phyloP scores from a whole-genome alignment of 352 stramenopile genomes.

The Phytophthora chlamydospora region DNA sequence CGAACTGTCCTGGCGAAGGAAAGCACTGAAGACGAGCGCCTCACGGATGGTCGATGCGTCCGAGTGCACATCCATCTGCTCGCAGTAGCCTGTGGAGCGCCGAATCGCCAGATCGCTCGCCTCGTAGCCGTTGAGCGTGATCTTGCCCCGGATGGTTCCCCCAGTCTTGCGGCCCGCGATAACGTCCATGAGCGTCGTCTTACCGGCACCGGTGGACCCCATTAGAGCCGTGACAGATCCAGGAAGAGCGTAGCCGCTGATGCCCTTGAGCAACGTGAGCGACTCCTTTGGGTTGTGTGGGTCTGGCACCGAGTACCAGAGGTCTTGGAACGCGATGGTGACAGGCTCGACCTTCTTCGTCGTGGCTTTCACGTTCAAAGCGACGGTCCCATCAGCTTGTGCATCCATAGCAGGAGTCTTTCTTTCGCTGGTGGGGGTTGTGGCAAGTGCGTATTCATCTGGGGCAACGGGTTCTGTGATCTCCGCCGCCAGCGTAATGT shows the following conservation, averaged over 20 bases:
- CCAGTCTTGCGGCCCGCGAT: constrained; percentile 90
- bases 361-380: constrained; percentile 2
- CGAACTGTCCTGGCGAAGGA: constrained; percentile 51
- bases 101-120: constrained; percentile 40
- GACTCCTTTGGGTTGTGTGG: constrained; percentile 45
- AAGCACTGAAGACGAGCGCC: constrained; percentile 86
- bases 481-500: constrained; percentile 8
- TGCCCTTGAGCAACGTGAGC: constrained; percentile 67
- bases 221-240: constrained; percentile 61
- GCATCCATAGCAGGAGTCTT: neutral
- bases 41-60: constrained; percentile 87
- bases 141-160: constrained; percentile 68
- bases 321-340: constrained; percentile 39
- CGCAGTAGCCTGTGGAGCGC: constrained; percentile 50
- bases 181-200: constrained; percentile 94
- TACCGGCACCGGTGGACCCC: constrained; percentile 68
- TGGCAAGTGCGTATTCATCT: constrained; percentile 14
- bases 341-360: constrained; percentile 27
- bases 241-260: constrained; percentile 46
- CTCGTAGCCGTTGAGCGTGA: constrained; percentile 50
- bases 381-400: neutral
- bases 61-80: constrained; percentile 88
- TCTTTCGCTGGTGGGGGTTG: constrained; percentile 13
- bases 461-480: constrained; percentile 2
- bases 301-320: constrained; percentile 45